Evolutionary conservation across 768 basidiomycete species (phyloP), one percentile per base, ranked within the genome.

Genomic region (Phylloporus arenicola): DNA sequence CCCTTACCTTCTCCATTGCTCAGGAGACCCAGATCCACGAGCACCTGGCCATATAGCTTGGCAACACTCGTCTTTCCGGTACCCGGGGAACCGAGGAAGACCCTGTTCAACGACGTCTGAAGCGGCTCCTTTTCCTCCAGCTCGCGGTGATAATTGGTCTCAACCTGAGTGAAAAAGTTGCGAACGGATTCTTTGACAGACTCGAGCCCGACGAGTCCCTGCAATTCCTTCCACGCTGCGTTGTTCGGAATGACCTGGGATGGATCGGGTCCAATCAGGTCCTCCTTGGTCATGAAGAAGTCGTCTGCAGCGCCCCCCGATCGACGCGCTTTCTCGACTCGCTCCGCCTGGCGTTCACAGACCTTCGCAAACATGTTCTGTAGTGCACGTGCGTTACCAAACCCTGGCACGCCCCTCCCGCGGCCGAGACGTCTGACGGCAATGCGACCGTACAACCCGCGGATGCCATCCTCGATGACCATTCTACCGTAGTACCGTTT

Each of bases 11-110:
- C 85, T 9, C 82, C 82, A 37, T 83, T 84, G 60, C 81, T 84
- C n/a, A 87, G 60, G n/a, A 87, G 60, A 4, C 77, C 75, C 1
- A 87, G 60, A 43, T 84, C 82, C 0, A 71, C 76, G 12, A 87
- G 62, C 41, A 85, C 79, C 50, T 76, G 74, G 1, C 85, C 85
- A 54, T 86, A 87, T 4, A 84, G 59, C 56, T 78, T 79, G 0
- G 81, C 84, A 0, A 87, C 84, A 0, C 81, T 81, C 1, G 84
- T 87, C 61, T 86, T 87, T 0, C 84, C 84, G 0, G 84, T 85
- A 3, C 84, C 84, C 6, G 84, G 84, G 11, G 78, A 77, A 1
- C 85, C 85, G 25, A 83, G 57, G 64, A 86, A 85, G 0, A 82
- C 78, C 14, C 80, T 77, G 52, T 86, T 85, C 52, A 86, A 71